phyloP scores from a whole-genome alignment of 371 early-diverging fungal genomes.

The Apophysomyces variabilis region DNA sequence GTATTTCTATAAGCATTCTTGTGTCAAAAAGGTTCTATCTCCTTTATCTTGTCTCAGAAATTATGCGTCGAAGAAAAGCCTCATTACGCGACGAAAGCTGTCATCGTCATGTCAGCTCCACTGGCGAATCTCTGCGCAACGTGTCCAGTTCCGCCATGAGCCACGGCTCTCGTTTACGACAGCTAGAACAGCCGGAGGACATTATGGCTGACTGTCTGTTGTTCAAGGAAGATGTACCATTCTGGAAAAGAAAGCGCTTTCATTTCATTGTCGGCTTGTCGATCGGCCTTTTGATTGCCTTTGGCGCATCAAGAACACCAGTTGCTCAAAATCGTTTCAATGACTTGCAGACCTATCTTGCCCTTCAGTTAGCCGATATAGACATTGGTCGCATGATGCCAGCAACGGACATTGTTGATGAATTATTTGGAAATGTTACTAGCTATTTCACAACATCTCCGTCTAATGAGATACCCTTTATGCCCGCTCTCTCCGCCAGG shows the following conservation, averaged over 20 bases:
- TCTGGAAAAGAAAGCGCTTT: slow-evolving; percentile 45
- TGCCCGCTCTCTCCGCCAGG: slow-evolving; percentile 51
- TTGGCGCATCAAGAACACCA: slow-evolving; percentile 41
- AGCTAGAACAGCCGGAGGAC: slow-evolving; percentile 28
- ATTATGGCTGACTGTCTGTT: slow-evolving; percentile 29
- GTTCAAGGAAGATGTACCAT: slow-evolving; percentile 23
- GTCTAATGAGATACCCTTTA: slow-evolving; percentile 51
- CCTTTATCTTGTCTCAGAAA: not conserved
- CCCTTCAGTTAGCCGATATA: slow-evolving; percentile 58
- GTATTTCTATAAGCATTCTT: not conserved
- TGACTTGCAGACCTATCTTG: slow-evolving; percentile 45
- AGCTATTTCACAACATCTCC: slow-evolving; percentile 57
- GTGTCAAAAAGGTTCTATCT: not conserved
- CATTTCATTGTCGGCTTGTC: slow-evolving; percentile 45
- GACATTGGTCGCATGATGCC: slow-evolving; percentile 69
- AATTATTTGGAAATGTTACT: slow-evolving; percentile 68
- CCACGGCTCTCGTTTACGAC: not conserved
- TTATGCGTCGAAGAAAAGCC: slow-evolving; percentile 2
- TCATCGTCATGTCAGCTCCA: not conserved
- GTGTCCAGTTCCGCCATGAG: not conserved
- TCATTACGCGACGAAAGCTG: too few relatives aligned
- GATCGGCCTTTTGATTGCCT: slow-evolving; percentile 26
- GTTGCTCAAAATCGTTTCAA: slow-evolving; percentile 41
- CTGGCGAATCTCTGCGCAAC: not conserved
- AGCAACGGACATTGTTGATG: slow-evolving; percentile 71